A percentile compares a stretch with the other conserved stretches of the same genome.
Conservation (phyloP, 1,284 basidiomycete species). For the Baeospora myosura region DNA sequence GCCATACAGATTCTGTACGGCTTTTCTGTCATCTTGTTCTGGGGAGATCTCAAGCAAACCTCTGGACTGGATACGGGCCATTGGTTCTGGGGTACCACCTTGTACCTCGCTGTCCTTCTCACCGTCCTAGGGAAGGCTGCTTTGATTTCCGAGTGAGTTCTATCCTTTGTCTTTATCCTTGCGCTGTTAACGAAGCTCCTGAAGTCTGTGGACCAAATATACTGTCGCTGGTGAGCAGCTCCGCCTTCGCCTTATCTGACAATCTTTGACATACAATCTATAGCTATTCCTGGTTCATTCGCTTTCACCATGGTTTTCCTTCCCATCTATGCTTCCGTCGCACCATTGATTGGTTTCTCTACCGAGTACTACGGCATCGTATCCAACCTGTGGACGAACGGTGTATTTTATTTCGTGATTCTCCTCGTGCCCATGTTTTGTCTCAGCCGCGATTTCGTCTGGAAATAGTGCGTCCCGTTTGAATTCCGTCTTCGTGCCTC, state of each 20-base stretch:
- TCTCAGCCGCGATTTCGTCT: slow-evolving; percentile 84
- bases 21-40: slow-evolving; percentile 87
- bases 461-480: slow-evolving; percentile 77
- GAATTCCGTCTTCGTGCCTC: slow-evolving; percentile 1
- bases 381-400: slow-evolving; percentile 79
- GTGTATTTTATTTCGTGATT: slow-evolving; percentile 86
- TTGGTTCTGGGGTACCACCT: slow-evolving; percentile 97
- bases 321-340: slow-evolving; percentile 84
- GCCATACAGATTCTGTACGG: slow-evolving; percentile 67
- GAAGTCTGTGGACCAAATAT: slow-evolving; percentile 98
- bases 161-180: background rate
- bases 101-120: slow-evolving; percentile 88
- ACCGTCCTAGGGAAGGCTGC: slow-evolving; percentile 98
- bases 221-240: slow-evolving; percentile 73
- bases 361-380: slow-evolving; percentile 87
- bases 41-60: slow-evolving; percentile 79
- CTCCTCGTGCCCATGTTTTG: slow-evolving; percentile 86
- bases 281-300: slow-evolving; percentile 94
- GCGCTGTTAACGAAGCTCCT: slow-evolving; percentile 10
- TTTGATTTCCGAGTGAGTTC: slow-evolving; percentile 87
- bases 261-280: slow-evolving; percentile 8
- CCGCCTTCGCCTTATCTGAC: background rate
- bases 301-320: slow-evolving; percentile 91
- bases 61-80: slow-evolving; percentile 83
- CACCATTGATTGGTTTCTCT: slow-evolving; percentile 85